phyloP scores from a whole-genome alignment of 176 grass and related monocot genomes.

The Bromus sterilis region DNA sequence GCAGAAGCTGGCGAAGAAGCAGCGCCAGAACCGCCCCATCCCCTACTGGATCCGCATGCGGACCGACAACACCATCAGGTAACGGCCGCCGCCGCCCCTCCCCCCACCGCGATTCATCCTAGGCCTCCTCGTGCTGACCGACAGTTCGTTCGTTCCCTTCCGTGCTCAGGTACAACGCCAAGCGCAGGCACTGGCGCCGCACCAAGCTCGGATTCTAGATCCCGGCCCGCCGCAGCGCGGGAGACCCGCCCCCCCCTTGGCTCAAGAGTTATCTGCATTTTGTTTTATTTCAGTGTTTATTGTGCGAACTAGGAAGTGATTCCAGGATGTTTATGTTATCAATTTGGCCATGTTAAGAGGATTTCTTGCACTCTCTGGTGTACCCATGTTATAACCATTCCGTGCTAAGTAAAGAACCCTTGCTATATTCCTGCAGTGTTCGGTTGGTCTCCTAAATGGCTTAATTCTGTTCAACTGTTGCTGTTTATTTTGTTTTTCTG shows the following conservation, averaged over 20 bases:
- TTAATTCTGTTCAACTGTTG: not conserved
- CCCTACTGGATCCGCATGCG: conserved; percentile 96
- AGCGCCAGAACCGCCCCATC: conserved; percentile 95
- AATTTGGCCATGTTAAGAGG: conserved; percentile 26
- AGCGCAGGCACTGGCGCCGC: conserved; percentile 99
- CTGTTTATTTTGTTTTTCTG: not conserved
- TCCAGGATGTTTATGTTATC: conserved; percentile 31
- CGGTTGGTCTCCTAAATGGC: not conserved
- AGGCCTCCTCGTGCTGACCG: not conserved
- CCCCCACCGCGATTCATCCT: not conserved
- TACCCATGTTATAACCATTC: conserved; percentile 28
- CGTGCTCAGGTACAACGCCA: conserved; percentile 79
- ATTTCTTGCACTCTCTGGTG: not conserved
- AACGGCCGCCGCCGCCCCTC: not conserved
- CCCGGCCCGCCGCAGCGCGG: not conserved
- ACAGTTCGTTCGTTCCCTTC: not conserved
- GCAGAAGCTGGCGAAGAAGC: conserved; percentile 93
- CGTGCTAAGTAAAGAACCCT: conserved; percentile 18
- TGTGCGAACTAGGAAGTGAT: conserved; percentile 39
- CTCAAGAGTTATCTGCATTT: conserved; percentile 29
- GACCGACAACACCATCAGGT: conserved; percentile 93
- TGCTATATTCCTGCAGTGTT: not conserved
- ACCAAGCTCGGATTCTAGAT: conserved; percentile 85
- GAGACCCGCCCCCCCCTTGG: conserved; percentile 7
- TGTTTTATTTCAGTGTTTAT: conserved; percentile 12